A percentile compares a stretch with the other conserved stretches of the same genome.
Conservation (phyloP, 2,329 filamentous ascomycete genomes). For the Stachybotrys chlorohalonatus region DNA sequence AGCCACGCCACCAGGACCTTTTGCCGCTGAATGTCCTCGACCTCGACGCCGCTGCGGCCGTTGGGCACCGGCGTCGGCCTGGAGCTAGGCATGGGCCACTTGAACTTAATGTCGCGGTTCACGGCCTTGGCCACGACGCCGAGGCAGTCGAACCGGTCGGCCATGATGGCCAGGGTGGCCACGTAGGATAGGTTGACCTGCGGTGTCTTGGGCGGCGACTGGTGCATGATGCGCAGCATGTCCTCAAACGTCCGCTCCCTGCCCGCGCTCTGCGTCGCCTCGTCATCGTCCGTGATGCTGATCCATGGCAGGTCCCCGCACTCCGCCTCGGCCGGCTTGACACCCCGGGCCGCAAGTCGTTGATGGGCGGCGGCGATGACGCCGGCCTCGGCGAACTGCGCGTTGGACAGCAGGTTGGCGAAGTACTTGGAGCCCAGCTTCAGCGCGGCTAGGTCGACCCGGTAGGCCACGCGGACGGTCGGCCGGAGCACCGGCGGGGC, state of each 20-base stretch:
- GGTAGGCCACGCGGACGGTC: slow-evolving; percentile 39
- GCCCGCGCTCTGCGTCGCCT: slow-evolving; percentile 50
- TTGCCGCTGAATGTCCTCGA: slow-evolving; percentile 59
- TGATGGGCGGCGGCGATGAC: slow-evolving; percentile 42
- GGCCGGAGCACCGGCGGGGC: slow-evolving; percentile 24
- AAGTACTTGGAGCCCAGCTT: slow-evolving; percentile 62
- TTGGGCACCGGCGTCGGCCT: slow-evolving; percentile 25
- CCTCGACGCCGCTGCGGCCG: slow-evolving; percentile 27
- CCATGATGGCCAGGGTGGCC: slow-evolving; percentile 59
- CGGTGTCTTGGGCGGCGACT: slow-evolving; percentile 28
- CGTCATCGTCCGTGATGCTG: slow-evolving; percentile 57
- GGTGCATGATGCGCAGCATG: slow-evolving; percentile 58
- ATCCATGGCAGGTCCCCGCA: slow-evolving; percentile 51
- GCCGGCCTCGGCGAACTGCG: slow-evolving; percentile 53
- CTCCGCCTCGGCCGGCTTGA: slow-evolving; percentile 39
- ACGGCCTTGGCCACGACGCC: slow-evolving; percentile 45
- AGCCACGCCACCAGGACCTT: slow-evolving; percentile 60
- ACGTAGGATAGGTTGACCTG: slow-evolving; percentile 49
- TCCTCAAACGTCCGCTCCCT: slow-evolving; percentile 57
- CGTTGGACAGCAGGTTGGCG: slow-evolving; percentile 53
- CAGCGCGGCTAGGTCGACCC: slow-evolving; percentile 49
- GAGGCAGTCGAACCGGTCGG: slow-evolving; percentile 64
- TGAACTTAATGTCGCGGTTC: slow-evolving; percentile 38
- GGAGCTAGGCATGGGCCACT: slow-evolving; percentile 40
- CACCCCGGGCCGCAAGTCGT: slow-evolving; percentile 35